phyloP scores from a whole-genome alignment of 225 moss, liverwort and hornwort species.

The Thuidium tamariscinum region DNA sequence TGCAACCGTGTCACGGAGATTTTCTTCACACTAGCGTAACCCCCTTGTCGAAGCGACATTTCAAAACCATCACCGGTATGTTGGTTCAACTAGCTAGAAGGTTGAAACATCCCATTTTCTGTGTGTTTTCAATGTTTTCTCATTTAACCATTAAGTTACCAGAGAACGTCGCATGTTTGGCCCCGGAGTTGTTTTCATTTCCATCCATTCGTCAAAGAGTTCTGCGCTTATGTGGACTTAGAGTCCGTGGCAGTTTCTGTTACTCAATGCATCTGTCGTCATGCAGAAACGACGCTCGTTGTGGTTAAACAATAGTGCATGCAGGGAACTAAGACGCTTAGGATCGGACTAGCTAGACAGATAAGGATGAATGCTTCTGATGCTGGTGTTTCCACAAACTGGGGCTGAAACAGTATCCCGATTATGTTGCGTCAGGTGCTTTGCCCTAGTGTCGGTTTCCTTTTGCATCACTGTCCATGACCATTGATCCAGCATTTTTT shows the following conservation, averaged over 20 bases:
- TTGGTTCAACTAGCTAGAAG: background rate
- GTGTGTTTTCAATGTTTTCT: background rate
- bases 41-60: background rate
- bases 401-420: background rate
- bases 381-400: background rate
- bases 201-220: background rate
- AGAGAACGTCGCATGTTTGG: background rate
- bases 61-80: background rate
- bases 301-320: background rate
- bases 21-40: background rate
- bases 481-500: background rate
- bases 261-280: background rate
- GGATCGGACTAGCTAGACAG: too few species aligned
- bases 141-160: background rate
- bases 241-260: background rate
- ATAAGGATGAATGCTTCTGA: background rate
- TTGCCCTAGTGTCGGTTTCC: background rate
- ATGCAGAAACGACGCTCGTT: background rate
- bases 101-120: background rate
- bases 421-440: too few species aligned
- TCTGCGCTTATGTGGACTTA: background rate
- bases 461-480: background rate
- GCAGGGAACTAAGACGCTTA: background rate
- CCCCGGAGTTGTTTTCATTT: background rate
- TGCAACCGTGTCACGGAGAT: background rate